Evolutionary conservation across 2,329 filamentous ascomycete species (phyloP), one percentile per base, ranked within the genome.

Genomic region (Epichloe sibirici): DNA sequence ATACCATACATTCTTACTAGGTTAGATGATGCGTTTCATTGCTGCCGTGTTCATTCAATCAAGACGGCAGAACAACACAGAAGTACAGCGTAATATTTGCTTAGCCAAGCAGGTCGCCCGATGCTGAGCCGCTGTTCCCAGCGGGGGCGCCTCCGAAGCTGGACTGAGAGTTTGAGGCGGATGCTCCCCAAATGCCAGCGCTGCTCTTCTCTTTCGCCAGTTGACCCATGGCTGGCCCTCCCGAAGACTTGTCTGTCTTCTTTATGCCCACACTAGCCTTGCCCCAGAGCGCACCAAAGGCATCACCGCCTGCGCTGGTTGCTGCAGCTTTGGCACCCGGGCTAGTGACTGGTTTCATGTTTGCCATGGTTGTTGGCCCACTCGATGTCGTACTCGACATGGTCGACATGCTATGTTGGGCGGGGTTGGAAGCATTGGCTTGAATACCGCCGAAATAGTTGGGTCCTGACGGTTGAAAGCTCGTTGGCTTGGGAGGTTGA

Each of bases 161-260:
- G 1, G 66, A 59, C 56, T 69, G 65, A n/a, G 61, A 53, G 5
- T 63, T 49, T 58, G 73, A 55, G 47, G 82, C 75, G 15, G 85
- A 77, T 0, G 87, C 79, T 17, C 91, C 93, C 90, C 94, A 98
- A 57, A 98, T 88, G 7, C 90, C 90, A 15, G 90, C 90, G 61
- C 84, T 90, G 54, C 90, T 93, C 77, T 97, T 96, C 71, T 96
- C 90, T 75, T 96, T 96, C n/a, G 90, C 91, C 69, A 98, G 81
- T 67, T 95, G 90, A 34, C 90, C 90, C 71, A 98, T 79, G 52
- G 90, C 90, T 49, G 89, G 84, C 0, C 85, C 86, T 51, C 76
- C 73, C 9, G 73, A 74, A 12, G 77, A 74, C 2, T 82, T 78
- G 55, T 70, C 75, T 1, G 77, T 70, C 72, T 93, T 94, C 74